Evolutionary conservation across 106 monocot species (phyloP).

Genomic region (Dactylorhiza incarnata): DNA sequence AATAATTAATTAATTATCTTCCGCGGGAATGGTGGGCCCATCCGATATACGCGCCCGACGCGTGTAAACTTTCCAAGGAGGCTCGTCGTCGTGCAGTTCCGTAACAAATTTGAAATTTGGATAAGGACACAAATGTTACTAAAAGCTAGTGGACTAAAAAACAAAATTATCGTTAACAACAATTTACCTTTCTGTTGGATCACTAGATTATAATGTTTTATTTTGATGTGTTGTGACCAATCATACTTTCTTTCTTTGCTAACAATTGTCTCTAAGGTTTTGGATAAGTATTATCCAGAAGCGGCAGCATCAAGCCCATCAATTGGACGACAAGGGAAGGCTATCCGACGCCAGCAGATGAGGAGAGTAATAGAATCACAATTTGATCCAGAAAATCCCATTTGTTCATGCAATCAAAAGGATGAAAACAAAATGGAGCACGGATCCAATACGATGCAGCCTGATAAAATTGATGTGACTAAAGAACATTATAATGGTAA

Average conservation of each 20-base stretch:
- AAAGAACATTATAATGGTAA: slow-evolving; percentile 6
- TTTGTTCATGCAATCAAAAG: slow-evolving; percentile 8
- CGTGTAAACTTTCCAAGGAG: too few relatives aligned
- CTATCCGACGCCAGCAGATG: slow-evolving; percentile 50
- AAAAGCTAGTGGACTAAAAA: too few relatives aligned
- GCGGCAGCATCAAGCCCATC: slow-evolving; percentile 43
- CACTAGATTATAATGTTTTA: neutral
- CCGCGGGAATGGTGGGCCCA: too few relatives aligned
- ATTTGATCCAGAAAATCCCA: slow-evolving; percentile 3
- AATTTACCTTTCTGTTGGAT: too few relatives aligned
- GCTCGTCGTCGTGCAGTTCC: too few relatives aligned
- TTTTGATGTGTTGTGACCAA: neutral
- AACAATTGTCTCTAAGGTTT: slow-evolving; percentile 25
- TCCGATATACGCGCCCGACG: too few relatives aligned
- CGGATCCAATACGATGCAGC: slow-evolving; percentile 1
- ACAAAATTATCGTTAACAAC: too few relatives aligned
- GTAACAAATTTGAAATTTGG: too few relatives aligned
- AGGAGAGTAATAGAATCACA: slow-evolving; percentile 36
- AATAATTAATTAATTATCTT: too few relatives aligned
- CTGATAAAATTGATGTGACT: slow-evolving; percentile 9
- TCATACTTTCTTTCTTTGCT: neutral
- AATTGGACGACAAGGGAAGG: slow-evolving; percentile 75
- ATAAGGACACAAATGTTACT: too few relatives aligned
- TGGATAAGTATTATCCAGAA: slow-evolving; percentile 52
- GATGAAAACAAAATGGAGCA: neutral